Base-by-base conservation (phyloP, 1,284 basidiomycete species). In the Schizopora paradoxa region DNA sequence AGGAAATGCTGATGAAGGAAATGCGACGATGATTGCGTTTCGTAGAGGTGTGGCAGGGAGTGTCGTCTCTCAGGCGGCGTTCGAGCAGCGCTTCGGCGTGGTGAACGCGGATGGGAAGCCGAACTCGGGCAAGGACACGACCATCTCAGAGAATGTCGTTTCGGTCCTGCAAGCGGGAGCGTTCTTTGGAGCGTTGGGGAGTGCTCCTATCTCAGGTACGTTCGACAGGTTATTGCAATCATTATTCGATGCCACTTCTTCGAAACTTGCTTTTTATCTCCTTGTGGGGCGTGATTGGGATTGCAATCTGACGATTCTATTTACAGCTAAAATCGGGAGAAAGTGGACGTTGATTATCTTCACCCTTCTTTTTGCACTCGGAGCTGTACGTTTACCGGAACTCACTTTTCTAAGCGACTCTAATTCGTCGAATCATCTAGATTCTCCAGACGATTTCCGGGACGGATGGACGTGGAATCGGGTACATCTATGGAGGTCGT, bases 121-220 rank as follows among this genome's bases (percentile, higher is more conserved):
- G 11, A 62, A 67, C 51, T 61, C 54, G 16, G 54, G 52, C 21
- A 67, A 66, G 38, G 56, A 60, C 8, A 67, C 76, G 52, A 66
- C 67, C 2, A 68, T 89, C 21, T 79, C 73, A 6, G 73, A 70
- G 38, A 81, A 82, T 55, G 72, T 85, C 45, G 86, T 89, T 19
- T 82, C 85, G 6, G 83, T 89, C 16, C 73, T 90, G 14, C 86
- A 88, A 60, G 86, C 79, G 2, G 86, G 86, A 31, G 82, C 82
- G 1, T 89, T 89, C 70, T 89, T 90, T 57, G 86, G 88, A 38
- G 82, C 86, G 10, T 59, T 90, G 5, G 67, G 70, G 16, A 79
- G 74, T 52, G 76, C 79, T 0, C 82, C 81, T 0, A 56, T 85
- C 18, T 84, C 84, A 18, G 65, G 82, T 82, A 47, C 36, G 66